These are phyloP conservation scores for Akanthomyces dipterigenus DNA, from an alignment of 2,329 filamentous ascomycete species.

Conservation along the genomic window DNA sequence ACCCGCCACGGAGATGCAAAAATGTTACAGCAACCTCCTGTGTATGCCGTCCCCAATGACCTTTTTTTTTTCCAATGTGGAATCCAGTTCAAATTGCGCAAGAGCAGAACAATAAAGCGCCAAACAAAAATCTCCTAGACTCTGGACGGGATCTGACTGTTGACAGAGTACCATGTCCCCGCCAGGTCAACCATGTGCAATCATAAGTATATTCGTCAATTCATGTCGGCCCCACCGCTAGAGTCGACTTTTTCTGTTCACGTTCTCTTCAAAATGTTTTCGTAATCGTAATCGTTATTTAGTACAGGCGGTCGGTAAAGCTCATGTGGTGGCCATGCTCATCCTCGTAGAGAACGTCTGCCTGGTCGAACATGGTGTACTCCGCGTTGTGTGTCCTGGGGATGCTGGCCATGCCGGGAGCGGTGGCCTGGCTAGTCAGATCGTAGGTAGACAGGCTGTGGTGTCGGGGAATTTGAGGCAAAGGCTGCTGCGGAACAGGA, in stretches of 20 bases:
- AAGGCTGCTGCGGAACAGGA: constrained; percentile 20
- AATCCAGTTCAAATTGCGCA: neutral
- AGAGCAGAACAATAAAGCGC: neutral
- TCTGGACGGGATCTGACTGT: constrained; percentile 10
- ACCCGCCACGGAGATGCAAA: neutral
- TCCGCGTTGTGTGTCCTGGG: constrained; percentile 25
- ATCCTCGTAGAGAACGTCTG: constrained; percentile 39
- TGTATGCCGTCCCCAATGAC: neutral
- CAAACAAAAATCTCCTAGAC: constrained; percentile 9
- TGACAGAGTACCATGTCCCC: constrained; percentile 5
- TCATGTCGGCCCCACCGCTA: neutral
- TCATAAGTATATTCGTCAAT: constrained; percentile 12
- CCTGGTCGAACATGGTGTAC: constrained; percentile 44
- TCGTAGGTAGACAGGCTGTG: constrained; percentile 27
- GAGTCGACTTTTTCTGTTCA: neutral
- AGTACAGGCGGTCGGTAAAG: constrained; percentile 40
- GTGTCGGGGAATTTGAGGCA: constrained; percentile 24
- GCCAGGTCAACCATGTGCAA: constrained; percentile 2
- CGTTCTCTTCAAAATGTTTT: neutral
- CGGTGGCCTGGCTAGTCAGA: constrained; percentile 22
- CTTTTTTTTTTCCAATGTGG: neutral
- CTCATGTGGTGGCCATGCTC: constrained; percentile 33
- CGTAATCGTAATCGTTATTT: constrained; percentile 15
- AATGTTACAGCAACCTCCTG: neutral
- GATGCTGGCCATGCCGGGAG: constrained; percentile 21